Conservation (phyloP, 1,284 basidiomycete genomes). For the Ceratobasidium sp. region DNA sequence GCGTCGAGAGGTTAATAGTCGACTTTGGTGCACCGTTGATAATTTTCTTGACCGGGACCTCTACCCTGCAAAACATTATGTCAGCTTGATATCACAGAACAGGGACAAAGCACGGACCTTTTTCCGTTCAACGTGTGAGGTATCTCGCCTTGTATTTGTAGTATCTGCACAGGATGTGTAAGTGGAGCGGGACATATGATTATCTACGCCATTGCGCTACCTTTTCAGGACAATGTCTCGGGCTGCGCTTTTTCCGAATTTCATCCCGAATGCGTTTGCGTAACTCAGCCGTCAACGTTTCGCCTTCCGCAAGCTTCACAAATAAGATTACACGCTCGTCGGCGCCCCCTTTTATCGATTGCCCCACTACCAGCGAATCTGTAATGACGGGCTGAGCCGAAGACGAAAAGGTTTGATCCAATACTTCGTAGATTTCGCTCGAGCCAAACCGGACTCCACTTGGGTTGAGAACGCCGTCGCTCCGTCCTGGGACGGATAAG, state of each 20-base stretch:
- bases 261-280: conserved; percentile 71
- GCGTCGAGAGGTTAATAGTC: conserved; percentile 79
- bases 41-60: conserved; percentile 87
- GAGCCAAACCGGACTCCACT: conserved; percentile 89
- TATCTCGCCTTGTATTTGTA: conserved; percentile 63
- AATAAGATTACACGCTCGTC: conserved; percentile 90
- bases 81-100: conserved; percentile 6
- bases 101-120: conserved; percentile 55
- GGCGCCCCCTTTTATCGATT: conserved; percentile 74
- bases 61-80: conserved; percentile 61
- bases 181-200: background rate
- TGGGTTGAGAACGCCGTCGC: conserved; percentile 65
- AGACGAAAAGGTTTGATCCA: conserved; percentile 71
- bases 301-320: conserved; percentile 73
- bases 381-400: conserved; percentile 64
- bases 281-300: conserved; percentile 65
- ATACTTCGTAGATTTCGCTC: conserved; percentile 86
- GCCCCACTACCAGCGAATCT: conserved; percentile 82
- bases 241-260: conserved; percentile 74
- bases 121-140: conserved; percentile 91
- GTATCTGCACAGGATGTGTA: conserved; percentile 15
- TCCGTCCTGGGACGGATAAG: conserved; percentile 45
- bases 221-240: conserved; percentile 78
- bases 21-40: conserved; percentile 82
- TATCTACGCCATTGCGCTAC: conserved; percentile 56